These are phyloP conservation scores for Ophiostoma fasciatum DNA, from an alignment of 2,329 filamentous ascomycete species.

Conservation along the genomic window DNA sequence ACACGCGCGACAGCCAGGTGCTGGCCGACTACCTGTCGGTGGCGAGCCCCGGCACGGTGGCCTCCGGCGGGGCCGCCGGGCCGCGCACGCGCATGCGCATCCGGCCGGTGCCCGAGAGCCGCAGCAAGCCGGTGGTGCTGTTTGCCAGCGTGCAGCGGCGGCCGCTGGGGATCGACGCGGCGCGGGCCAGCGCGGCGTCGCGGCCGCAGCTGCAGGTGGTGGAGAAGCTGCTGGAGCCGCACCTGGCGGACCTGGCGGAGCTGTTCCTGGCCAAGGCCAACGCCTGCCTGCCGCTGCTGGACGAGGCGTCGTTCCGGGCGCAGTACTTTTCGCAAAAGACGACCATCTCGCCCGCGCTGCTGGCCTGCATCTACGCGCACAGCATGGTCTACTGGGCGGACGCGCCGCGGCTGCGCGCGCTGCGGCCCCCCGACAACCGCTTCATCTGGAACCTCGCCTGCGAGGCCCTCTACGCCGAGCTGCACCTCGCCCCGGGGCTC, in stretches of 20 bases:
- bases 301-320: constrained; percentile 33
- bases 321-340: constrained; percentile 30
- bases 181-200: no score
- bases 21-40: constrained; percentile 4
- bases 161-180: neutral
- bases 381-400: constrained; percentile 43
- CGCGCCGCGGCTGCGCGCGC: constrained; percentile 27
- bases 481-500: constrained; percentile 37
- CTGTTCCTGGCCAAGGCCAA: constrained; percentile 39
- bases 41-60: neutral
- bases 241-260: constrained; percentile 32
- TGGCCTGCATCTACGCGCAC: constrained; percentile 43
- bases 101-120: neutral
- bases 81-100: neutral
- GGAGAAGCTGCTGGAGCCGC: constrained; percentile 43
- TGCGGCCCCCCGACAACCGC: constrained; percentile 39
- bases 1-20: neutral
- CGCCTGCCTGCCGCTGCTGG: constrained; percentile 45
- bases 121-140: neutral
- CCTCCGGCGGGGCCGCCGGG: no score
- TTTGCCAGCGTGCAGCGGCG: constrained; percentile 1
- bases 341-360: constrained; percentile 37
- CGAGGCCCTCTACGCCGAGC: constrained; percentile 44
- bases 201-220: no score
- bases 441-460: constrained; percentile 49